phyloP scores from a whole-genome alignment of 1,284 basidiomycete genomes.

The Irpex sp. region DNA sequence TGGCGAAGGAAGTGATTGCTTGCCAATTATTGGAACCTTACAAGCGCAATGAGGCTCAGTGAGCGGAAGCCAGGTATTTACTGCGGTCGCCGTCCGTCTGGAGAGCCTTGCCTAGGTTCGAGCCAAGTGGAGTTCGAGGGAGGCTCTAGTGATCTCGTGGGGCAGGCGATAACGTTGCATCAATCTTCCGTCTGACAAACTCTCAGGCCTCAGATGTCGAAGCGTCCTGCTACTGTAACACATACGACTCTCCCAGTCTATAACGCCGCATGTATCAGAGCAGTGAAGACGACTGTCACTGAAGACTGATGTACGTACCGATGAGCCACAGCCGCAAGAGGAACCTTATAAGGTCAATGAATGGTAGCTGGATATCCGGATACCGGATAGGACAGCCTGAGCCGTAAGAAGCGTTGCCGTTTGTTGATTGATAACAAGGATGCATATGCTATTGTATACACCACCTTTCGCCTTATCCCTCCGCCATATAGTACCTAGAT shows the following conservation, averaged over 20 bases:
- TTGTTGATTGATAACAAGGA: background rate
- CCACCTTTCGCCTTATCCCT: background rate
- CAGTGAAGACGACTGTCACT: background rate
- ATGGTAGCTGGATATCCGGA: background rate
- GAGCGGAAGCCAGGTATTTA: no score
- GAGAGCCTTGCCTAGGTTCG: no score
- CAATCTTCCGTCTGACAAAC: background rate
- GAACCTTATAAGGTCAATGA: background rate
- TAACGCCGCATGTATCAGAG: background rate
- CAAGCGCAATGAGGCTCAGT: no score
- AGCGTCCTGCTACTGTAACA: background rate
- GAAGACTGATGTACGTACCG: background rate
- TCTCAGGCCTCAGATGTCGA: background rate
- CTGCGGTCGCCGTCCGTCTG: background rate
- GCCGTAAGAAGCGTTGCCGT: background rate
- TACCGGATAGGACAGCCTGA: slow-evolving; percentile 1
- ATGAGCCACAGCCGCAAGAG: background rate
- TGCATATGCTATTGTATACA: background rate
- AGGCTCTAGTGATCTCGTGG: background rate
- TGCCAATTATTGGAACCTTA: no score
- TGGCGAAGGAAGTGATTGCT: background rate
- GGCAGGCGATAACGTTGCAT: background rate
- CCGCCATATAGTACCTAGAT: no score
- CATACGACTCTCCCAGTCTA: background rate
- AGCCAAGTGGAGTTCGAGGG: background rate